Conservation (phyloP, 805 yeast genomes). For the Zygoascus tannicola region DNA sequence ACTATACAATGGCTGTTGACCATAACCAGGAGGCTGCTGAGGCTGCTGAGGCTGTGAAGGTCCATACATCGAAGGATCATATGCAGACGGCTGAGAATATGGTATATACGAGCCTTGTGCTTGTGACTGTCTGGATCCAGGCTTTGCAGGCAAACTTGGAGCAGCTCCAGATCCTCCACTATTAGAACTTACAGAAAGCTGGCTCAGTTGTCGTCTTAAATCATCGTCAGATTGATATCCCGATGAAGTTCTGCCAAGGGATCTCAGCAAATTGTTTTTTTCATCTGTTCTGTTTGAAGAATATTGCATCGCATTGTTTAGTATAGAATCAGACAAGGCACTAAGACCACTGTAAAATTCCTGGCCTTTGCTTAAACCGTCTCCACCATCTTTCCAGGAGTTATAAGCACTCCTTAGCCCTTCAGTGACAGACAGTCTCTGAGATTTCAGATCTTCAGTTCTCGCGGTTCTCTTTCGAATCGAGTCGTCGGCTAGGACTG, state of each 20-base stretch:
- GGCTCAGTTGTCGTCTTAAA: conserved; percentile 12
- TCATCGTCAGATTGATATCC: conserved; percentile 8
- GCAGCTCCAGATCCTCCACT: conserved; percentile 1
- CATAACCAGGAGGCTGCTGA: conserved; percentile 5
- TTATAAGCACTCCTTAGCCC: conserved; percentile 42
- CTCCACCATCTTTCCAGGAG: conserved; percentile 47
- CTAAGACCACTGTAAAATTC: conserved; percentile 49
- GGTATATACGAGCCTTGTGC: conserved; percentile 10
- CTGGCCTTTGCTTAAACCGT: conserved; percentile 53
- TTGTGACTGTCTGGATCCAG: conserved; percentile 9
- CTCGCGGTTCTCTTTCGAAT: conserved; percentile 35
- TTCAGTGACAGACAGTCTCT: conserved; percentile 31
- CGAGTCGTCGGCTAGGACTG: conserved; percentile 36
- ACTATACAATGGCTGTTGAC: neutral
- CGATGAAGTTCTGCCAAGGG: too few species aligned
- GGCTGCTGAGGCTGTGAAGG: conserved; percentile 8
- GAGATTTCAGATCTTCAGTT: conserved; percentile 29
- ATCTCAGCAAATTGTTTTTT: conserved; percentile 4
- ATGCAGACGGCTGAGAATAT: conserved; percentile 33
- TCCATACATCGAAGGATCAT: conserved; percentile 39
- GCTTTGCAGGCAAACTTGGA: conserved; percentile 20
- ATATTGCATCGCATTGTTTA: conserved; percentile 15
- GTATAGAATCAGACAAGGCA: conserved; percentile 8
- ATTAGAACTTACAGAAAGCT: conserved; percentile 6
- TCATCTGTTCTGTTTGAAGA: conserved; percentile 16